Evolutionary conservation across 1,284 basidiomycete species (phyloP).

Genomic region (Vanrija pseudolonga): DNA sequence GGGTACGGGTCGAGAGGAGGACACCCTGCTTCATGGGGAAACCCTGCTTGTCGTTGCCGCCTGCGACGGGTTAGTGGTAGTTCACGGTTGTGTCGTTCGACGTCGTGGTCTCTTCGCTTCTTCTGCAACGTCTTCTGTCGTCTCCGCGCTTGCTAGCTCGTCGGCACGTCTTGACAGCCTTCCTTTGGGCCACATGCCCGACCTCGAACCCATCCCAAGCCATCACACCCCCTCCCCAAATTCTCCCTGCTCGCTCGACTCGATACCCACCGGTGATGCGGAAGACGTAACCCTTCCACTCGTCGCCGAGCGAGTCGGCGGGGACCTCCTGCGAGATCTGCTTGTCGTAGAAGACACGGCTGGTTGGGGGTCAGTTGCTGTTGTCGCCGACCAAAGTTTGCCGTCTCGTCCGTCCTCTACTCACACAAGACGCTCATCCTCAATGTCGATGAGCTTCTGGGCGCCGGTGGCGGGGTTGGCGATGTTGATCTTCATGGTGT

Average conservation of each 20-base stretch:
- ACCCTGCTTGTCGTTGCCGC: constrained; percentile 52
- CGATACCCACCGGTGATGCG: constrained; percentile 76
- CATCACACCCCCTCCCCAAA: not conserved
- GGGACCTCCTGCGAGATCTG: constrained; percentile 89
- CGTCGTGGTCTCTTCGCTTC: not conserved
- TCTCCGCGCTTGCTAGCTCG: not conserved
- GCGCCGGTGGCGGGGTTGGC: constrained; percentile 94
- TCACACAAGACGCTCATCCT: constrained; percentile 86
- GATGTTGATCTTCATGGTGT: constrained; percentile 89
- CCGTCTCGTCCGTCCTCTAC: constrained; percentile 39
- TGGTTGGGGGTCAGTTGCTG: constrained; percentile 39
- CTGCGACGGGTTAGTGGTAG: constrained; percentile 9
- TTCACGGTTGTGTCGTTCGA: too few species aligned
- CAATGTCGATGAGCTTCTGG: constrained; percentile 93
- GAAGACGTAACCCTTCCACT: constrained; percentile 97
- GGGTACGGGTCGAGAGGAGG: constrained; percentile 88
- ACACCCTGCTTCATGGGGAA: constrained; percentile 92
- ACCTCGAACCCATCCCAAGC: not conserved
- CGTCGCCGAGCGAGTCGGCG: constrained; percentile 85
- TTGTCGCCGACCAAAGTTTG: not conserved
- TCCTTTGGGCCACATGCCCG: not conserved
- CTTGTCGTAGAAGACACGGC: constrained; percentile 94
- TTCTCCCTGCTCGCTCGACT: not conserved
- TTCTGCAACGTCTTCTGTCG: not conserved
- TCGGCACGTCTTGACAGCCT: constrained; percentile 46